Percentiles rank a stretch among this genome's conserved stretches.
phyloP scores from a whole-genome alignment of 2,329 filamentous ascomycete species.

The Fusarium musae region DNA sequence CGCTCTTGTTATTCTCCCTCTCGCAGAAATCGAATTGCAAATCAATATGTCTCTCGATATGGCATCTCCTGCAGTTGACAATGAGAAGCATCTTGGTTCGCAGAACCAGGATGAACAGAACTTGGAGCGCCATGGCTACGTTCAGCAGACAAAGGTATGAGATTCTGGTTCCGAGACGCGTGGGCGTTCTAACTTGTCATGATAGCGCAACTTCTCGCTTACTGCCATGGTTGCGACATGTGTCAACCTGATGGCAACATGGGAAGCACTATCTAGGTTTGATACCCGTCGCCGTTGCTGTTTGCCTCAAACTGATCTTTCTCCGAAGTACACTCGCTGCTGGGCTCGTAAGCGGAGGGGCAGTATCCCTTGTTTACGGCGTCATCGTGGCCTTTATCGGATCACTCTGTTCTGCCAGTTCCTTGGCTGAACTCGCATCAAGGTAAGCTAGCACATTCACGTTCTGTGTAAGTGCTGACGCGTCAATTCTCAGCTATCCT shows the following conservation, averaged over 20 bases:
- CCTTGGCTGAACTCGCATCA: constrained; percentile 33
- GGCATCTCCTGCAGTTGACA: not conserved
- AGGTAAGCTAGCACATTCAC: not conserved
- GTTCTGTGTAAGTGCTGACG: not conserved
- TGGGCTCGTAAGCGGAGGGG: constrained; percentile 24
- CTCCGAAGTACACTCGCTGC: constrained; percentile 24
- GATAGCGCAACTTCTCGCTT: constrained; percentile 27
- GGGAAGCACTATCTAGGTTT: constrained; percentile 37
- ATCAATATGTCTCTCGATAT: not conserved
- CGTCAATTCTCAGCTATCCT: not conserved
- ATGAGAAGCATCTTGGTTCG: not conserved
- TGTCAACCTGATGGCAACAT: constrained; percentile 32
- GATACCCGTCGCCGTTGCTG: not conserved
- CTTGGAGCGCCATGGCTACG: constrained; percentile 2
- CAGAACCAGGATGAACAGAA: not conserved
- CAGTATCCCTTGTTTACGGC: constrained; percentile 31
- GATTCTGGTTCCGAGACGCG: not conserved
- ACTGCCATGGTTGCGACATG: constrained; percentile 22
- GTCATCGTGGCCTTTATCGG: constrained; percentile 17
- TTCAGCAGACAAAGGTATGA: not conserved
- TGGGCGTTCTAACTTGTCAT: not conserved
- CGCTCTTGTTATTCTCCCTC: not conserved
- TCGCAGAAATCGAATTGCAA: not conserved
- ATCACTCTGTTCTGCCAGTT: constrained; percentile 32
- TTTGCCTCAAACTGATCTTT: not conserved